Percentiles rank a stretch among this genome's conserved stretches.
These are phyloP conservation scores for Fusarium fujikuroi DNA, from an alignment of 2,329 filamentous ascomycete genomes.

Conservation along the genomic window DNA sequence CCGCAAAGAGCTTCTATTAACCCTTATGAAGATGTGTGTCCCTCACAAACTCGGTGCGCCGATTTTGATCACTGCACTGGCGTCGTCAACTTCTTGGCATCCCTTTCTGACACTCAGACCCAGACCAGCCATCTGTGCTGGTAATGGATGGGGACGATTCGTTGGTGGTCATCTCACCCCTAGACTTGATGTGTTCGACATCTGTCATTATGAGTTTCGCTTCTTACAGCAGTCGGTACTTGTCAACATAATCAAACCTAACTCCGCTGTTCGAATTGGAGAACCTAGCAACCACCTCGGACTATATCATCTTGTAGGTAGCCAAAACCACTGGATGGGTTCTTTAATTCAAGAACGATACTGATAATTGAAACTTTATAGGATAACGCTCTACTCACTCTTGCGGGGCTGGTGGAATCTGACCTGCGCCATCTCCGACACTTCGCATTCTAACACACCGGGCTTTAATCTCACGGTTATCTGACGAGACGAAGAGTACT, in stretches of 20 bases:
- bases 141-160: accelerated
- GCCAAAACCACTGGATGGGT: background rate
- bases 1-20: background rate
- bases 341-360: background rate
- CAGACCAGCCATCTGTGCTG: background rate
- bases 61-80: background rate
- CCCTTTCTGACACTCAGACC: background rate
- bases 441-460: background rate
- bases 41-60: background rate
- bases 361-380: background rate
- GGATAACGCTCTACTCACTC: background rate
- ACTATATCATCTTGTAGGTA: background rate
- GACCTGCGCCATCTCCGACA: background rate
- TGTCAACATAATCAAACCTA: background rate
- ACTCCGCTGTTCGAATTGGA: background rate
- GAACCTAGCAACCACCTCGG: accelerated
- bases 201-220: too few relatives aligned
- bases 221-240: background rate
- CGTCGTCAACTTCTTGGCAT: background rate
- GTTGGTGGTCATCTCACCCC: background rate
- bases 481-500: background rate
- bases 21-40: background rate
- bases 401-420: background rate
- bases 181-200: background rate
- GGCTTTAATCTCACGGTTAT: too few relatives aligned